Evolutionary conservation across 2,329 filamentous ascomycete genomes (phyloP).

Genomic region (Talaromyces sp.): DNA sequence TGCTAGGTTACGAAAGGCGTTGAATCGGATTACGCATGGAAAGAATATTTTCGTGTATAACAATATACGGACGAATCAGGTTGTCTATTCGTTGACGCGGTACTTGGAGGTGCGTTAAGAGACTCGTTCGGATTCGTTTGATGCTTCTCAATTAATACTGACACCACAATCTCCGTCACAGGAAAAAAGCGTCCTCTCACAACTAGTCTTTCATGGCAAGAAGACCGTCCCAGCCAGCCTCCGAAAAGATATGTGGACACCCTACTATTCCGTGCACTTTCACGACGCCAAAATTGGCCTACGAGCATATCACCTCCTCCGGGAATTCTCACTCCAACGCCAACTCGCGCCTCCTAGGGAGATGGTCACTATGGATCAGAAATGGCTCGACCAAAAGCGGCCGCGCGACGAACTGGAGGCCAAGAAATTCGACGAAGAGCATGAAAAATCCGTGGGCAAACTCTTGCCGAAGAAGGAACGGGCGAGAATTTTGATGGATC

Average conservation of each 20-base stretch:
- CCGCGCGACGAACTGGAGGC: constrained; percentile 38
- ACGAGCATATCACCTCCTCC: constrained; percentile 55
- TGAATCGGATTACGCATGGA: constrained; percentile 50
- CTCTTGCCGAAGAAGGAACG: constrained; percentile 48
- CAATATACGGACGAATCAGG: constrained; percentile 60
- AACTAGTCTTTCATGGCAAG: constrained; percentile 61
- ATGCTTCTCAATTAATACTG: too few relatives aligned
- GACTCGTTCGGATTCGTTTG: neutral
- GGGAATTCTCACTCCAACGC: constrained; percentile 58
- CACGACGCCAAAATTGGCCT: constrained; percentile 50
- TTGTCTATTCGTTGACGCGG: constrained; percentile 59
- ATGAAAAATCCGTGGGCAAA: constrained; percentile 37
- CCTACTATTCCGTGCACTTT: constrained; percentile 58
- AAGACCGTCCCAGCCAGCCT: constrained; percentile 57
- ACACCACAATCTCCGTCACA: constrained; percentile 24
- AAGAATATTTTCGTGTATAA: constrained; percentile 61
- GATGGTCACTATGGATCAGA: constrained; percentile 45
- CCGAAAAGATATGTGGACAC: constrained; percentile 61
- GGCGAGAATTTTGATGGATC: constrained; percentile 57
- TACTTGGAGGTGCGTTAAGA: constrained; percentile 49
- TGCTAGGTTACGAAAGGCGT: constrained; percentile 42
- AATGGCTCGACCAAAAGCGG: constrained; percentile 37
- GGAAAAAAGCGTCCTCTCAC: constrained; percentile 52
- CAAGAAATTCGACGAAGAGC: constrained; percentile 40
- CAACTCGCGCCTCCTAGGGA: constrained; percentile 50